Conservation (phyloP, 495 filamentous ascomycete species). For the Xylaria telfairii region DNA sequence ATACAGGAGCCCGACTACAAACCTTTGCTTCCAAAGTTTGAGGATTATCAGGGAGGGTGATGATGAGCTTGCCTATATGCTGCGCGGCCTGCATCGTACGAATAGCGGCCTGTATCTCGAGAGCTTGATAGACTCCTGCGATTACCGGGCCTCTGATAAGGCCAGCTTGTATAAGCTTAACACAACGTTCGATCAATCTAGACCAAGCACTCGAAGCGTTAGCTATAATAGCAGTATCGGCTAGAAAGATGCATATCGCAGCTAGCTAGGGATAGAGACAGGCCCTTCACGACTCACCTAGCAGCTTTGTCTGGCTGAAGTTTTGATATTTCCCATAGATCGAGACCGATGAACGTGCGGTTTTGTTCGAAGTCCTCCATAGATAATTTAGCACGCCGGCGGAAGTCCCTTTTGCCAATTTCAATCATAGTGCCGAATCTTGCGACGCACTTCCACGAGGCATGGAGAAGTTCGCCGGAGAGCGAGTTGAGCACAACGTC, state of each 20-base stretch:
- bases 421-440: slow-evolving; percentile 56
- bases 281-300: background rate
- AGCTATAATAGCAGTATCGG: background rate
- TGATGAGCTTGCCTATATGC: slow-evolving; percentile 14
- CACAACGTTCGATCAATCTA: background rate
- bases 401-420: slow-evolving; percentile 42
- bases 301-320: background rate
- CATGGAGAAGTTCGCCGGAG: slow-evolving; percentile 55
- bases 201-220: no score
- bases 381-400: slow-evolving; percentile 26
- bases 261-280: no score
- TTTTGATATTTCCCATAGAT: slow-evolving; percentile 26
- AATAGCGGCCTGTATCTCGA: slow-evolving; percentile 10
- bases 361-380: slow-evolving; percentile 47
- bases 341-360: slow-evolving; percentile 38
- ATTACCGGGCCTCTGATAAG: slow-evolving; percentile 1
- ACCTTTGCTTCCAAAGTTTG: background rate
- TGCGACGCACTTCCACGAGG: slow-evolving; percentile 52
- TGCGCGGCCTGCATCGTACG: background rate
- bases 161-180: background rate
- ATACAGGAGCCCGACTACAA: background rate
- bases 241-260: background rate
- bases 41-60: background rate
- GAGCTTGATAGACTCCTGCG: background rate
- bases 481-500: no score